These are phyloP conservation scores for Ciborinia camelliae DNA, from an alignment of 2,329 filamentous ascomycete genomes.

Conservation along the genomic window DNA sequence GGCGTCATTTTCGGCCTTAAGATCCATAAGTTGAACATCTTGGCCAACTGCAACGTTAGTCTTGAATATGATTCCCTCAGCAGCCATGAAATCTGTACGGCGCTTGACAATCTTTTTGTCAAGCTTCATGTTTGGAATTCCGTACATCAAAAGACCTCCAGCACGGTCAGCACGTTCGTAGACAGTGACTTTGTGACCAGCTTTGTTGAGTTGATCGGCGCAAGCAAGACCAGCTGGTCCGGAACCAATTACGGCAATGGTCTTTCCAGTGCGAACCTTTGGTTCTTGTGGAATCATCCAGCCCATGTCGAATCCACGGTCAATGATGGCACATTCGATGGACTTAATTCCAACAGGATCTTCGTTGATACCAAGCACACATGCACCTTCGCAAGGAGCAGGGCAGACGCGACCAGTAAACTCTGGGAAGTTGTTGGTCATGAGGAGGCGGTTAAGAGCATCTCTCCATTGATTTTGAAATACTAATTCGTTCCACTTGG, in stretches of 20 bases:
- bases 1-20: constrained; percentile 73
- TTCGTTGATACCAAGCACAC: constrained; percentile 93
- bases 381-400: constrained; percentile 93
- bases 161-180: constrained; percentile 90
- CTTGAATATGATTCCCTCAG: constrained; percentile 81
- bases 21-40: constrained; percentile 64
- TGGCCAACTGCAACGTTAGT: constrained; percentile 76
- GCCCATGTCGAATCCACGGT: constrained; percentile 94
- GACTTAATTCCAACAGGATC: constrained; percentile 98
- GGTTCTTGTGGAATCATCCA: constrained; percentile 91
- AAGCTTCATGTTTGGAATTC: constrained; percentile 99
- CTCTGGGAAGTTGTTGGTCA: constrained; percentile 99
- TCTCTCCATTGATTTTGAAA: constrained; percentile 80
- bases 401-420: constrained; percentile 97
- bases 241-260: constrained; percentile 82
- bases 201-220: constrained; percentile 91
- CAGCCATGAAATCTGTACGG: constrained; percentile 90
- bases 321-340: constrained; percentile 96
- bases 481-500: constrained; percentile 89
- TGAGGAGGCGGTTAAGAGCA: constrained; percentile 83
- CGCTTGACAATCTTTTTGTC: constrained; percentile 97
- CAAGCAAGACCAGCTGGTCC: constrained; percentile 86
- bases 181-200: constrained; percentile 82
- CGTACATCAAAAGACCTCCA: constrained; percentile 95
- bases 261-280: constrained; percentile 80